Base-by-base conservation (phyloP, 495 filamentous ascomycete species). In the Penicillium bovifimosum region DNA sequence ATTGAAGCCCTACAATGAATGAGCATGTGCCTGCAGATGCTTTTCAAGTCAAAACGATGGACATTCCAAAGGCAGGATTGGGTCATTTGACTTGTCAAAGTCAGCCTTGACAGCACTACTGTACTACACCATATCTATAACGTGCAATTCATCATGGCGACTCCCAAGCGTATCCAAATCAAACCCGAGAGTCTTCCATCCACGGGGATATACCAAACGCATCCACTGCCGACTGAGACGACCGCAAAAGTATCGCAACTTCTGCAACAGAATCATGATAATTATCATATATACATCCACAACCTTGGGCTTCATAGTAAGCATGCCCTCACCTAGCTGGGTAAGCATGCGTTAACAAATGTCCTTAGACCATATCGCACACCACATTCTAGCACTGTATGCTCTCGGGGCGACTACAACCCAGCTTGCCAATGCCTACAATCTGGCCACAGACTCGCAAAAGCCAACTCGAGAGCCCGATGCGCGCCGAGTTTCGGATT, bases 401-500 rank as follows among this genome's bases (percentile, higher is more conserved):
- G 32, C 32, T 2, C 32, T 34, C 32, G 32, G 32, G 9, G 32
- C 32, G 11, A n/a, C 10, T 13, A 13, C 32, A 34, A 34, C 32
- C 1, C 32, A 34, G 11, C 11, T 34, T 1, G 32, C n/a, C 0
- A 35, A 47, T 17, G 59, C 58, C 1, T 73, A 63, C 40, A 49
- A 65, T 35, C 54, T 67, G 17, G 60, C 55, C n/a, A 41, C 36
- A 2, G 46, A 36, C 6, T 59, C 55, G 13, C 71, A 74, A 48
- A 56, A 58, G 11, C 54, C 63, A 0, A 59, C 59, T 5, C 61
- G 61, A 0, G 47, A 49, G 3, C 33, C 63, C 1, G 61, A 72
- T 56, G 7, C 10, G 6, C 31, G 47, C 24, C 27, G 59, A 9
- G 52, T 71, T 31, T 39, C 46, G n/a, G 41, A 61, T 20, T 44